Evolutionary conservation across 164 flowering plant genomes (phyloP).

Genomic region (Vitis amurensis): DNA sequence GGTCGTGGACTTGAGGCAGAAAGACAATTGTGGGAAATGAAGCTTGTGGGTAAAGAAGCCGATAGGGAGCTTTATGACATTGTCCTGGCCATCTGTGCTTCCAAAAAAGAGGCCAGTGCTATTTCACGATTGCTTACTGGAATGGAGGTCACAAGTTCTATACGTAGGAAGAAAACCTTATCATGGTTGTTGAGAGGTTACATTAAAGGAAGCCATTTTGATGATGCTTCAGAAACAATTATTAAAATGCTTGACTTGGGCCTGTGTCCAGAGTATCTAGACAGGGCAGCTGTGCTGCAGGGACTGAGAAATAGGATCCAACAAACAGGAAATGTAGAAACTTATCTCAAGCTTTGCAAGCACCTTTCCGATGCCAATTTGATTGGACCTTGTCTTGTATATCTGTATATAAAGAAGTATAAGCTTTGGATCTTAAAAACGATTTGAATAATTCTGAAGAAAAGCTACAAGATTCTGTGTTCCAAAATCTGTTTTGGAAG

Average conservation of each 20-base stretch:
- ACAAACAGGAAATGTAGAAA: conserved; percentile 48
- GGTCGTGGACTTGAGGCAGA: conserved; percentile 91
- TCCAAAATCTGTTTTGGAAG: not conserved
- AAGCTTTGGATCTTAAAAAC: conserved; percentile 80
- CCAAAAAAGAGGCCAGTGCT: conserved; percentile 61
- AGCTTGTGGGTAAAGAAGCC: conserved; percentile 75
- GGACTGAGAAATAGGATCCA: conserved; percentile 66
- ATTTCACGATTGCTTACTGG: conserved; percentile 62
- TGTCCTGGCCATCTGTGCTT: conserved; percentile 89
- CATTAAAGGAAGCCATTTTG: conserved; percentile 79
- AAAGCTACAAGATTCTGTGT: not conserved
- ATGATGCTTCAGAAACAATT: conserved; percentile 68
- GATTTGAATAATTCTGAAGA: conserved; percentile 37
- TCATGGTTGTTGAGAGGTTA: conserved; percentile 91
- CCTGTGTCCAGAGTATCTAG: conserved; percentile 70
- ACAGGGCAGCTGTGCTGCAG: conserved; percentile 80
- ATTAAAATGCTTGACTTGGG: conserved; percentile 76
- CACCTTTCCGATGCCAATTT: conserved; percentile 63
- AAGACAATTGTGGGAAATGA: conserved; percentile 89
- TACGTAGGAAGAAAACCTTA: conserved; percentile 59
- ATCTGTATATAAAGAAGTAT: conserved; percentile 58
- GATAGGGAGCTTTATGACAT: conserved; percentile 73
- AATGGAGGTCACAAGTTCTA: conserved; percentile 44
- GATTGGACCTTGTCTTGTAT: conserved; percentile 75
- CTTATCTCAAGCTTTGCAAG: conserved; percentile 77